phyloP scores from a whole-genome alignment of 805 yeast genomes.

The Torulaspora delbrueckii region DNA sequence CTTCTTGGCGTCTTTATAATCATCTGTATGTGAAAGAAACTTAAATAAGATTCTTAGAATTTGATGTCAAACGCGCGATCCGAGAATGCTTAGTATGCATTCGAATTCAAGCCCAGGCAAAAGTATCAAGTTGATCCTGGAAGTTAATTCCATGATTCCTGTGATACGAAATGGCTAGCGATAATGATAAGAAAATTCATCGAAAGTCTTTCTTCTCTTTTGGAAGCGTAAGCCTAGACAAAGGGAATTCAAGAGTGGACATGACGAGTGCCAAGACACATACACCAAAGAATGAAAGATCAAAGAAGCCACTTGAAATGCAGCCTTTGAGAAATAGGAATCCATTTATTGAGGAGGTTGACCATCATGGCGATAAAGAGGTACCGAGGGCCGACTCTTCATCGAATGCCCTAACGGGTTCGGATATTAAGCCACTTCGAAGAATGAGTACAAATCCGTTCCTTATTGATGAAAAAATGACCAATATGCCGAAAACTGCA shows the following conservation, averaged over 20 bases:
- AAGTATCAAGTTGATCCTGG: background rate
- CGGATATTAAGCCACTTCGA: background rate
- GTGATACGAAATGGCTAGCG: constrained; percentile 15
- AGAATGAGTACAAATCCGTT: constrained; percentile 6
- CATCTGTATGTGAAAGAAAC: no score
- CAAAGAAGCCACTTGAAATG: constrained; percentile 8
- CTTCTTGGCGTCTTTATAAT: no score
- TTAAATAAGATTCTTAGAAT: no score
- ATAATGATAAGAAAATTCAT: constrained; percentile 12
- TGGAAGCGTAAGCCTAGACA: constrained; percentile 12
- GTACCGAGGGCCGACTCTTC: background rate
- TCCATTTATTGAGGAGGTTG: constrained; percentile 6
- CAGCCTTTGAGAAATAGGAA: constrained; percentile 9
- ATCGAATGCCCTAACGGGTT: no score
- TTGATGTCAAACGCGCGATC: no score
- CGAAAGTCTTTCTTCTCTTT: constrained; percentile 24
- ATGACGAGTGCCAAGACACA: background rate
- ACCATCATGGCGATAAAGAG: background rate
- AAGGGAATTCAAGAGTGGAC: constrained; percentile 14
- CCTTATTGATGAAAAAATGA: background rate
- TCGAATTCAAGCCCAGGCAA: background rate
- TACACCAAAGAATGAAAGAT: background rate
- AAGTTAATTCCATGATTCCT: background rate
- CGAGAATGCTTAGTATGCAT: no score
- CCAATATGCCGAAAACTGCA: background rate